Base-by-base conservation (phyloP, 2,329 filamentous ascomycete genomes). In the Alternaria sp. region DNA sequence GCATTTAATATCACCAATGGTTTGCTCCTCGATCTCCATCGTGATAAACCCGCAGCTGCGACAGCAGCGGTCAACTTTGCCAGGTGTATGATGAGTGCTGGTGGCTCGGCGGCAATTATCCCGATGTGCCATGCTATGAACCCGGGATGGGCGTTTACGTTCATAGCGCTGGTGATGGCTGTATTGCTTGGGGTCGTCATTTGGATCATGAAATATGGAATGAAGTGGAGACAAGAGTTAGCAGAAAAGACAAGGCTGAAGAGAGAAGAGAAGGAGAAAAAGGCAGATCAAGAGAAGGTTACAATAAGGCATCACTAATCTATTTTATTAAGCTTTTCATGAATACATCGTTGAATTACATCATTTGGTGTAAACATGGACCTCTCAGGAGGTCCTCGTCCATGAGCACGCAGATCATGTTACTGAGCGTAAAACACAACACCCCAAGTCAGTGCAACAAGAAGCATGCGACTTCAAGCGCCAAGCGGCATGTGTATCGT, bases 121-220 rank as follows among this genome's bases (percentile, higher is more conserved):
- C 73, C 76, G 3, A 80, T 82, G 78, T 79, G 81, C n/a, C 68
- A 74, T 12, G 72, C 69, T 1, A 80, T 82, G 66, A 81, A 79
- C 5, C 72, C 77, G 6, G 81, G 81, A 0, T 83, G 81, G 81
- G 78, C 76, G 3, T 83, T 82, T 58, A 83, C 81, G 0, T 81
- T 84, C 61, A 65, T 77, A 3, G 74, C 64, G 5, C n/a, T 73
- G 5, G 49, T 76, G 0, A 76, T 76, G 58, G 66, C 67, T 1
- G 61, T 67, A 0, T 55, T 76, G 30, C 63, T 76, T 42, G 61
- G 16, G 0, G 68, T 72, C 7, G 69, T 73, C 3, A 64, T 75
- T 5, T 73, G 68, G 71, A 65, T 77, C 2, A 76, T 77, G 73
- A 69, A 52, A 41, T 59, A 72, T 39, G 73, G 74, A 1, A 67